Evolutionary conservation across 257 asterid genomes (phyloP).

Genomic region (Buddleja alternifolia): DNA sequence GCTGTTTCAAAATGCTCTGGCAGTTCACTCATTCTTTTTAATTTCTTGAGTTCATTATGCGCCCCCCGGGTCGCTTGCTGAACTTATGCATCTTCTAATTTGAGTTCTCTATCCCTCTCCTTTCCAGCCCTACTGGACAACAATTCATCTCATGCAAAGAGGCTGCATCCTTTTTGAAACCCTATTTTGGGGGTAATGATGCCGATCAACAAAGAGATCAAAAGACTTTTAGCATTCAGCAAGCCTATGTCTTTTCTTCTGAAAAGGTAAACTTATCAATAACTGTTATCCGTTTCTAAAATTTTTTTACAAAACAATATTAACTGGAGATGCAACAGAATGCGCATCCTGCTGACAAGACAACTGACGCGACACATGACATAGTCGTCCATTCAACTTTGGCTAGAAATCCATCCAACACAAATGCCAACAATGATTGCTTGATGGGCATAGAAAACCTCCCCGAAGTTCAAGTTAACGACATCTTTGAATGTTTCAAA

Average conservation of each 20-base stretch:
- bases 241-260: conserved; percentile 45
- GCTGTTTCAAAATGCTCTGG: conserved; percentile 4
- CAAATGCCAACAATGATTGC: conserved; percentile 45
- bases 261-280: conserved; percentile 49
- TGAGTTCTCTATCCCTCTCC: conserved; percentile 19
- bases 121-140: conserved; percentile 79
- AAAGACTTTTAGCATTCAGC: conserved; percentile 49
- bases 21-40: neutral
- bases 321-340: conserved; percentile 53
- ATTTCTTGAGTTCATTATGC: conserved; percentile 11
- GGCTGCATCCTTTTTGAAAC: conserved; percentile 71
- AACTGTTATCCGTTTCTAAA: conserved; percentile 6
- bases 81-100: conserved; percentile 27
- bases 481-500: conserved; percentile 80
- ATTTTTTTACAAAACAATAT: conserved; percentile 26
- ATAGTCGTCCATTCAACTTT: conserved; percentile 44
- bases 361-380: conserved; percentile 30
- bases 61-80: conserved; percentile 17
- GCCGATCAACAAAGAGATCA: conserved; percentile 50
- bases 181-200: conserved; percentile 52
- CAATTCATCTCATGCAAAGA: conserved; percentile 90
- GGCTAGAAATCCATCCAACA: conserved; percentile 40
- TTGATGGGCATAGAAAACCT: conserved; percentile 73
- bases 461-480: conserved; percentile 86
- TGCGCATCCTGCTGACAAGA: conserved; percentile 41